Conservation (phyloP, 306 rosid species). For the Cicer yamashitae region DNA sequence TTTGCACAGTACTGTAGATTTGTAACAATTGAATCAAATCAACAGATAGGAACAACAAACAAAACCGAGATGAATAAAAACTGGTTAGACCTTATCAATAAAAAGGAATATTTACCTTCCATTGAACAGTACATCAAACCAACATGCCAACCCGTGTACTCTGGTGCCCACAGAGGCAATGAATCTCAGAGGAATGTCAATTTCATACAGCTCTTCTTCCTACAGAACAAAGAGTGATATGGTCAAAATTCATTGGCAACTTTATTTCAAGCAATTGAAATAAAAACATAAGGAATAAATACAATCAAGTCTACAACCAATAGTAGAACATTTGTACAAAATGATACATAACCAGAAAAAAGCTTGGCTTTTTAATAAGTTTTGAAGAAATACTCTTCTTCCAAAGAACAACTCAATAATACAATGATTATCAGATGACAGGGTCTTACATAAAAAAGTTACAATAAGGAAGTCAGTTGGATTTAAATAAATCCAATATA, state of each 20-base stretch:
- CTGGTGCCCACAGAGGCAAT: conserved; percentile 83
- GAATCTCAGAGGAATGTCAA: conserved; percentile 85
- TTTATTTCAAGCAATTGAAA: conserved; percentile 31
- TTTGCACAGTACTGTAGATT: conserved; percentile 77
- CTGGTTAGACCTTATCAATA: conserved; percentile 5
- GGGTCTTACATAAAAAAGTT: background rate
- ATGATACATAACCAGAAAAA: conserved; percentile 23
- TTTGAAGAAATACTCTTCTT: background rate
- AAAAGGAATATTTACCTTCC: conserved; percentile 71
- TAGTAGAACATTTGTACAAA: background rate
- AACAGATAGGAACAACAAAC: conserved; percentile 8
- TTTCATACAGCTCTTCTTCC: conserved; percentile 92
- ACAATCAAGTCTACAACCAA: background rate
- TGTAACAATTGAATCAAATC: conserved; percentile 15
- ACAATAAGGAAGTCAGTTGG: conserved; percentile 13
- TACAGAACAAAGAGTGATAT: conserved; percentile 44
- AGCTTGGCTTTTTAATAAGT: conserved; percentile 4
- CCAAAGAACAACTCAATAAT: conserved; percentile 3
- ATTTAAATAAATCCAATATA: conserved; percentile 17
- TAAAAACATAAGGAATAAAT: conserved; percentile 3
- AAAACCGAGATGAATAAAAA: conserved; percentile 19
- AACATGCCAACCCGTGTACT: conserved; percentile 96
- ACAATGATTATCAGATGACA: conserved; percentile 21
- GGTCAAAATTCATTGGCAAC: conserved; percentile 9
- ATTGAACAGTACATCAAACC: conserved; percentile 93